A percentile compares a stretch with the other conserved stretches of the same genome.
Evolutionary conservation across 192 early-diverging fungal genomes (phyloP).

Genomic region (Coemansia sp.): DNA sequence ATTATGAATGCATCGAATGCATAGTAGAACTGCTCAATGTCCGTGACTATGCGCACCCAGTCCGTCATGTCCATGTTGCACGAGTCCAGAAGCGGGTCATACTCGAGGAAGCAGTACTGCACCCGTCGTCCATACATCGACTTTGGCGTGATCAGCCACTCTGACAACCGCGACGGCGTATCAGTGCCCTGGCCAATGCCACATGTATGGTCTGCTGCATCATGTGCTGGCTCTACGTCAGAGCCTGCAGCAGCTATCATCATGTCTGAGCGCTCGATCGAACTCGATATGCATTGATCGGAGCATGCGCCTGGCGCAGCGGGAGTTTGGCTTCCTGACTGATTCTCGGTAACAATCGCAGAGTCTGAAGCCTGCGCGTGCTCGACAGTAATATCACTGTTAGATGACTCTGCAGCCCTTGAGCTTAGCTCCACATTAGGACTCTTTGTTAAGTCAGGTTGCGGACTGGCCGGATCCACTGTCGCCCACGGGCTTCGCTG

Average conservation of each 20-base stretch:
- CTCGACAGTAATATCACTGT: not conserved
- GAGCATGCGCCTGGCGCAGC: not conserved
- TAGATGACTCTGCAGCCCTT: not conserved
- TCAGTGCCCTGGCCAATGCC: constrained; percentile 3
- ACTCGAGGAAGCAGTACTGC: constrained; percentile 94
- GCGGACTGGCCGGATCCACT: not conserved
- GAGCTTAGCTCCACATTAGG: not conserved
- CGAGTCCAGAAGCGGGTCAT: constrained; percentile 93
- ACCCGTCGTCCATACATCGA: constrained; percentile 90
- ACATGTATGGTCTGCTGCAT: not conserved
- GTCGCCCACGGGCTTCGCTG: not conserved
- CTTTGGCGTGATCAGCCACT: constrained; percentile 82
- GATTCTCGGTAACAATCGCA: not conserved
- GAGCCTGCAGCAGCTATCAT: not conserved
- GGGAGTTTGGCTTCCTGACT: not conserved
- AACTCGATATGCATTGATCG: not conserved
- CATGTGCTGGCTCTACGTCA: not conserved
- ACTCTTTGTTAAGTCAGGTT: not conserved
- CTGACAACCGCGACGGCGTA: constrained; percentile 36
- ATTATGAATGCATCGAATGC: constrained; percentile 95
- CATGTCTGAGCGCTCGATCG: not conserved
- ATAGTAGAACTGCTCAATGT: constrained; percentile 94
- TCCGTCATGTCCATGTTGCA: constrained; percentile 92
- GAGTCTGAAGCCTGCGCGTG: not conserved
- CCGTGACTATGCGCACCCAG: constrained; percentile 94